Evolutionary conservation across 2,329 filamentous ascomycete genomes (phyloP).

Genomic region (Aurifilum marmelostoma): DNA sequence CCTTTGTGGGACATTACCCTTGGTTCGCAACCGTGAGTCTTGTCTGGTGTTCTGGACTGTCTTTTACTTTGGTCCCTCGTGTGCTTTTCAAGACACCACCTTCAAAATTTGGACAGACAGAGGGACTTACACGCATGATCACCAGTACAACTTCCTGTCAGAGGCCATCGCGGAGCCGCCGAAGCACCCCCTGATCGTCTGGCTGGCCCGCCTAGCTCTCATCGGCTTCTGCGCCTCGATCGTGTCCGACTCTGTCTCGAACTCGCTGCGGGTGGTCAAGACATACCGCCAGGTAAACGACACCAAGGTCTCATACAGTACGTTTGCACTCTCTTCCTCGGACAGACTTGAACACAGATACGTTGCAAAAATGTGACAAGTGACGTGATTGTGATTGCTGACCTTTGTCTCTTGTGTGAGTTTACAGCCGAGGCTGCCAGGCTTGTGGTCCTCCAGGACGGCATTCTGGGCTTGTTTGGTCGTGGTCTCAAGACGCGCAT

Average conservation of each 20-base stretch:
- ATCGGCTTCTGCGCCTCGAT: conserved; percentile 50
- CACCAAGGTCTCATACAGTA: conserved; percentile 50
- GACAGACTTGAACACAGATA: not conserved
- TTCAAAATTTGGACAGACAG: too few relatives aligned
- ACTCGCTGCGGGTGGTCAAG: conserved; percentile 52
- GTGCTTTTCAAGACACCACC: too few relatives aligned
- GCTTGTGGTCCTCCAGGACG: conserved; percentile 45
- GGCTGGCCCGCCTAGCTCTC: conserved; percentile 48
- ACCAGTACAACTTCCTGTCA: conserved; percentile 48
- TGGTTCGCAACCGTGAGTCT: conserved; percentile 51
- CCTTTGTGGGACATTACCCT: conserved; percentile 53
- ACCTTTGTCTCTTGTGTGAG: not conserved
- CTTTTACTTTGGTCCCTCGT: too few relatives aligned
- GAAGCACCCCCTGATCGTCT: conserved; percentile 44
- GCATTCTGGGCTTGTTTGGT: conserved; percentile 47
- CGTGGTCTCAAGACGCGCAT: conserved; percentile 52
- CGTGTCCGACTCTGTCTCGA: conserved; percentile 51
- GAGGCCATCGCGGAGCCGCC: conserved; percentile 45
- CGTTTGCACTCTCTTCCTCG: conserved; percentile 15
- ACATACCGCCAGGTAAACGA: conserved; percentile 55
- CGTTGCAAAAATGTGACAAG: not conserved
- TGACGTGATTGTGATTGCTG: not conserved
- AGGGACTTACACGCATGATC: not conserved
- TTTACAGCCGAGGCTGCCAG: conserved; percentile 46
- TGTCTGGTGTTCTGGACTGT: not conserved